These are phyloP conservation scores for Leucocoprinus sp. DNA, from an alignment of 768 basidiomycete species.

Conservation along the genomic window DNA sequence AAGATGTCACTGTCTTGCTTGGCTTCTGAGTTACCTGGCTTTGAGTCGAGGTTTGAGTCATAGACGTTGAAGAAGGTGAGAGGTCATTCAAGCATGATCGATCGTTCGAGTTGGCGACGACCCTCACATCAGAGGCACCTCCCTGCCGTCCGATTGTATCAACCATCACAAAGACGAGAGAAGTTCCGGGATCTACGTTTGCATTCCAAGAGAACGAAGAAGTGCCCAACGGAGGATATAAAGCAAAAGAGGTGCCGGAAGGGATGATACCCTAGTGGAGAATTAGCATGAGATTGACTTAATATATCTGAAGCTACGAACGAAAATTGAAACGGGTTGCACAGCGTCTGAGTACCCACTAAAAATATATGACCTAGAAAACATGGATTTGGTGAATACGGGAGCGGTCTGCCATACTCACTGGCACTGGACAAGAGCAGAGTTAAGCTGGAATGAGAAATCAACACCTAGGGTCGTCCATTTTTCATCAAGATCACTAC, in stretches of 20 bases:
- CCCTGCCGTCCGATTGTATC: conserved; percentile 45
- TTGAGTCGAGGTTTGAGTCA: conserved; percentile 18
- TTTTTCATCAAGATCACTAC: neutral
- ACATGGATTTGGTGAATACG: conserved; percentile 1
- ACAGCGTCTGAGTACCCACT: conserved; percentile 34
- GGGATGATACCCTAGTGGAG: conserved; percentile 50
- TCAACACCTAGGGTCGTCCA: conserved; percentile 21
- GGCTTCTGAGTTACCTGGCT: conserved; percentile 18
- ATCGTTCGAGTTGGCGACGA: conserved; percentile 40
- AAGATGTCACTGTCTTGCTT: conserved; percentile 14
- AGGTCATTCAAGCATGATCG: conserved; percentile 40
- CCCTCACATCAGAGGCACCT: conserved; percentile 47
- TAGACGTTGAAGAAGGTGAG: conserved; percentile 47
- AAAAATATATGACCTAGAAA: conserved; percentile 37
- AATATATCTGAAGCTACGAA: conserved; percentile 19
- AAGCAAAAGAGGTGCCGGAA: conserved; percentile 41
- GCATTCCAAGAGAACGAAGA: conserved; percentile 45
- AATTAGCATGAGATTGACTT: neutral
- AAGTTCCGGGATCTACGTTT: conserved; percentile 49
- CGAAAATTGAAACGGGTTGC: conserved; percentile 48
- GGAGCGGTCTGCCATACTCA: conserved; percentile 19
- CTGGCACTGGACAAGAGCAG: conserved; percentile 56
- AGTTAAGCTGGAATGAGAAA: conserved; percentile 44
- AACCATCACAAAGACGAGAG: conserved; percentile 47
- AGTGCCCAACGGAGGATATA: conserved; percentile 33